Evolutionary conservation across 257 asterid species (phyloP).

Genomic region (Ophiorrhiza pumila): DNA sequence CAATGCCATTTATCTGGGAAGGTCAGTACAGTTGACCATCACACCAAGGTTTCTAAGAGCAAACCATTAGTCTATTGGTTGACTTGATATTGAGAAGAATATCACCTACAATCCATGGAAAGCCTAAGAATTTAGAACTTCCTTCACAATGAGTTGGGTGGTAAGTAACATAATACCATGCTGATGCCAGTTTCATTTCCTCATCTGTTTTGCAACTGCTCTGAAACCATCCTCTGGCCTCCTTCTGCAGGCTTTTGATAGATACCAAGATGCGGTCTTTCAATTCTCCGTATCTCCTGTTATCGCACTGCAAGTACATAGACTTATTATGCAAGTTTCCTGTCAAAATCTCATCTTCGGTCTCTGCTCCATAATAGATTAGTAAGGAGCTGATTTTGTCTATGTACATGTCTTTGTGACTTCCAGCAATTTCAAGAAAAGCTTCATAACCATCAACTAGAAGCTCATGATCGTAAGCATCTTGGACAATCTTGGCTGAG

Average conservation of each 20-base stretch:
- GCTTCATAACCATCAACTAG: slow-evolving; percentile 56
- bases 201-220: slow-evolving; percentile 33
- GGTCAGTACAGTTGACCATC: not conserved
- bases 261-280: slow-evolving; percentile 74
- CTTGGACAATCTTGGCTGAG: slow-evolving; percentile 27
- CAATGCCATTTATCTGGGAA: not conserved
- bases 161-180: slow-evolving; percentile 84
- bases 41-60: not conserved
- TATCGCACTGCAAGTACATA: slow-evolving; percentile 63
- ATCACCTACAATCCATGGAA: slow-evolving; percentile 87
- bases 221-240: slow-evolving; percentile 66
- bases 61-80: slow-evolving; percentile 6
- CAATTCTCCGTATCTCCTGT: slow-evolving; percentile 74
- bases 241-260: slow-evolving; percentile 64
- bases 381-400: slow-evolving; percentile 51
- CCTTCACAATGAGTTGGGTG: slow-evolving; percentile 41
- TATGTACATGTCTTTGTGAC: slow-evolving; percentile 59
- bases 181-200: slow-evolving; percentile 62
- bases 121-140: slow-evolving; percentile 65
- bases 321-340: slow-evolving; percentile 66
- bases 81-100: slow-evolving; percentile 58
- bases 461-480: slow-evolving; percentile 62
- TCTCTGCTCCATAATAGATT: slow-evolving; percentile 61
- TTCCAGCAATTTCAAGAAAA: slow-evolving; percentile 45
- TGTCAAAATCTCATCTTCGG: slow-evolving; percentile 80